Evolutionary conservation across 2,329 filamentous ascomycete genomes (phyloP).

Genomic region (Diaporthe sp.): DNA sequence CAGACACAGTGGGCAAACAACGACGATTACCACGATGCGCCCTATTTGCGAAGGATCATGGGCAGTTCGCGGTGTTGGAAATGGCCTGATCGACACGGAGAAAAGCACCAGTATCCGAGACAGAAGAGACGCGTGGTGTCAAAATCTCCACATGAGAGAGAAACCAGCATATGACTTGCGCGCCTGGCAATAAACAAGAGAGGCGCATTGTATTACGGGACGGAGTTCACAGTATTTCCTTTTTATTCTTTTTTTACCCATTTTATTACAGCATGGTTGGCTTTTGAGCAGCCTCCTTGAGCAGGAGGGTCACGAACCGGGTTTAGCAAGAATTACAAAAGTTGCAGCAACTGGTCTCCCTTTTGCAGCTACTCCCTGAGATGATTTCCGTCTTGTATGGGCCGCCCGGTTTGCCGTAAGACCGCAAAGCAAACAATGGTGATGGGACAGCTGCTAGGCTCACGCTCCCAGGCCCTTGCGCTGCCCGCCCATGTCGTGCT

Average conservation of each 20-base stretch:
- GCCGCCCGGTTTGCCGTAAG: background rate
- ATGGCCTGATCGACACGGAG: background rate
- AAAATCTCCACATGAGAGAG: background rate
- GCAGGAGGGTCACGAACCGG: background rate
- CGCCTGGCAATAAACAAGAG: constrained; percentile 17
- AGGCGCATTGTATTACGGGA: constrained; percentile 35
- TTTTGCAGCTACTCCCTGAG: constrained; percentile 1
- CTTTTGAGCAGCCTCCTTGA: background rate
- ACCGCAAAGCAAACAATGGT: background rate
- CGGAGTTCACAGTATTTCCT: constrained; percentile 32
- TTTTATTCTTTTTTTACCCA: constrained; percentile 9
- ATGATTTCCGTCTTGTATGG: background rate
- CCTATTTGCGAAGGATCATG: background rate
- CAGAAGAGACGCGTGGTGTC: background rate
- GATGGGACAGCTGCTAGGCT: constrained; percentile 23
- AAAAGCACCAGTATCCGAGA: background rate
- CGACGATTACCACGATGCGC: background rate
- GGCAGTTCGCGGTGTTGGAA: no score
- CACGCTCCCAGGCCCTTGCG: constrained; percentile 67
- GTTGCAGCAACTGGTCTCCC: constrained; percentile 33
- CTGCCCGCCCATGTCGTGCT: constrained; percentile 64
- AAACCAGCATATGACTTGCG: background rate
- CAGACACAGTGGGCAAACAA: background rate
- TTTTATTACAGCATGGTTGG: constrained; percentile 36
- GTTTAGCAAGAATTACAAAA: constrained; percentile 25